Conservation (phyloP, 2,329 filamentous ascomycete species). For the Geosmithia putterillii region DNA sequence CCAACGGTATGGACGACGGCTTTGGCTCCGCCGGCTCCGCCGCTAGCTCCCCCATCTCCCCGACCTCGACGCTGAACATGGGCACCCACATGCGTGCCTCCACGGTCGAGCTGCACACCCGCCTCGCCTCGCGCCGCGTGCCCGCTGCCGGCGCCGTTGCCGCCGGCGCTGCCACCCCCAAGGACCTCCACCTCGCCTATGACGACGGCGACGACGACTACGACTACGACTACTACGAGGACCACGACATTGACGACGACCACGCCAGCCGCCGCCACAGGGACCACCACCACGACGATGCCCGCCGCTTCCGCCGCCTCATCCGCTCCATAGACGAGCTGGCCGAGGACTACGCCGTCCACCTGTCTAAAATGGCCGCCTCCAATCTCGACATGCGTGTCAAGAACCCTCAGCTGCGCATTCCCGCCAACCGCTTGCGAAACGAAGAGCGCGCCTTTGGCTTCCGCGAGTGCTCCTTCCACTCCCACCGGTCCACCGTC, state of each 20-base stretch:
- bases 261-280: constrained; percentile 2
- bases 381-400: constrained; percentile 37
- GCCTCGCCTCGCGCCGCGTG: background rate
- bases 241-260: background rate
- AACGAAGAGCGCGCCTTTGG: constrained; percentile 46
- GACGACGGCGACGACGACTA: constrained; percentile 2
- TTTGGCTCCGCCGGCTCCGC: background rate
- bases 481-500: constrained; percentile 41
- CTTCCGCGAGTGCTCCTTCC: constrained; percentile 50
- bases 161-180: constrained; percentile 1
- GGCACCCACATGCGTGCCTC: no score
- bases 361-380: constrained; percentile 37
- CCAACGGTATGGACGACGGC: no score
- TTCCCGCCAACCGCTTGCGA: constrained; percentile 41
- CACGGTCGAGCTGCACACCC: background rate
- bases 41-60: constrained; percentile 11
- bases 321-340: constrained; percentile 33
- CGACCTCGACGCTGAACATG: constrained; percentile 11
- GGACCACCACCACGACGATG: background rate
- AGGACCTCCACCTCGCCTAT: constrained; percentile 14
- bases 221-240: constrained; percentile 8
- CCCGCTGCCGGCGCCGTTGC: no score
- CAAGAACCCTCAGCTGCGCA: constrained; percentile 49
- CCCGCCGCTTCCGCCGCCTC: constrained; percentile 26
- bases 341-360: constrained; percentile 34